These are phyloP conservation scores for Plasmopara viticola DNA, from an alignment of 352 stramenopile genomes.

Conservation along the genomic window DNA sequence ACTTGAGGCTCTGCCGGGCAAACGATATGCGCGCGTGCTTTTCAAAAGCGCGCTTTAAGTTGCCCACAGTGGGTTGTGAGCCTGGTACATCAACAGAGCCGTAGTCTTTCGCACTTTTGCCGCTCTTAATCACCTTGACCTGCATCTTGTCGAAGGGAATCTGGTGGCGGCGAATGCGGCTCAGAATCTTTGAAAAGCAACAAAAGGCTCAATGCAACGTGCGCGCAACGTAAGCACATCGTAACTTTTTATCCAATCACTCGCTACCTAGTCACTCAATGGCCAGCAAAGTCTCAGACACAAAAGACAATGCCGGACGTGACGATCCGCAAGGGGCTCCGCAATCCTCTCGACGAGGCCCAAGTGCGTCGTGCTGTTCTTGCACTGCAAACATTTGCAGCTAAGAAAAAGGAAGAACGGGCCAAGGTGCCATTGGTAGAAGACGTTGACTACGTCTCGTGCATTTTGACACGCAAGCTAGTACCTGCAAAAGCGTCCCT, in stretches of 20 bases:
- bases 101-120: slow-evolving; percentile 50
- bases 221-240: background rate
- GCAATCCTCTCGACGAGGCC: slow-evolving; percentile 62
- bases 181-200: background rate
- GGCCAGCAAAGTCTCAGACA: slow-evolving; percentile 7
- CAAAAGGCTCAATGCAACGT: background rate
- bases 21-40: slow-evolving; percentile 38
- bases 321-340: slow-evolving; percentile 51
- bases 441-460: slow-evolving; percentile 49
- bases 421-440: slow-evolving; percentile 58
- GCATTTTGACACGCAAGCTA: slow-evolving; percentile 68
- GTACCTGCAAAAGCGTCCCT: slow-evolving; percentile 60
- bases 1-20: slow-evolving; percentile 61
- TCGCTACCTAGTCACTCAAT: slow-evolving; percentile 2
- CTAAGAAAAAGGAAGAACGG: slow-evolving; percentile 33
- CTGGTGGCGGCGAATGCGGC: background rate
- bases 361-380: slow-evolving; percentile 70
- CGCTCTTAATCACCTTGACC: slow-evolving; percentile 53
- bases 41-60: slow-evolving; percentile 61
- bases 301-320: slow-evolving; percentile 12
- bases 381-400: slow-evolving; percentile 52
- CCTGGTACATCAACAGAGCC: slow-evolving; percentile 33
- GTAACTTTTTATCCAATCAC: slow-evolving; percentile 11
- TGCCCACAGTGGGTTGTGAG: slow-evolving; percentile 29
- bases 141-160: slow-evolving; percentile 32